These are phyloP conservation scores for Pythium phragmiticola DNA, from an alignment of 352 stramenopile species.

Conservation along the genomic window DNA sequence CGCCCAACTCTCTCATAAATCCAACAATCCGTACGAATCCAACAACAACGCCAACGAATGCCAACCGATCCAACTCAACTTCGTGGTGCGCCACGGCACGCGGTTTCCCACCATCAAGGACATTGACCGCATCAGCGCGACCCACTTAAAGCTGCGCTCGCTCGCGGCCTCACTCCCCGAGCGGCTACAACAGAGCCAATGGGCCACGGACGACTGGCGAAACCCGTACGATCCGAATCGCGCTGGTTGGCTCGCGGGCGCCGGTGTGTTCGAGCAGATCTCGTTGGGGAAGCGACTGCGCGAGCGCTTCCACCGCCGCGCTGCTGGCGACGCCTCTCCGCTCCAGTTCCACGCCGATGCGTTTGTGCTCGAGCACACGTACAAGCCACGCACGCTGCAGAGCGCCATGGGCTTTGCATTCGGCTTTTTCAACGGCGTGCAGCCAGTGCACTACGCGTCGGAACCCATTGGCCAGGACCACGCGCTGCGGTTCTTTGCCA, in stretches of 20 bases:
- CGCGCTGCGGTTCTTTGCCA: conserved; percentile 81
- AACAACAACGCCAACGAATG: conserved; percentile 26
- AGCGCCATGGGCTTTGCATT: conserved; percentile 75
- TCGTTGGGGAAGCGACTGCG: conserved; percentile 55
- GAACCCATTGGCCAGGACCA: conserved; percentile 53
- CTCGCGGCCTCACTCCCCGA: background rate
- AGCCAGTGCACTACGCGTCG: conserved; percentile 58
- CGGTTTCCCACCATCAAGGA: conserved; percentile 80
- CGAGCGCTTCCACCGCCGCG: conserved; percentile 35
- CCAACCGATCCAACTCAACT: conserved; percentile 67
- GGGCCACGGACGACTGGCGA: conserved; percentile 42
- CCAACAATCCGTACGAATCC: background rate
- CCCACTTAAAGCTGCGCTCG: conserved; percentile 38
- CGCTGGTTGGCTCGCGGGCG: conserved; percentile 51
- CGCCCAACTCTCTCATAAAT: background rate
- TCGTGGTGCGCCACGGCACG: conserved; percentile 74
- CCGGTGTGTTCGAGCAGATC: conserved; percentile 61
- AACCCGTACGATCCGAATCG: conserved; percentile 48
- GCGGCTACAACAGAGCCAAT: conserved; percentile 32
- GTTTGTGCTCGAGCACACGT: conserved; percentile 78
- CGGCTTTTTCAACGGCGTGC: conserved; percentile 63
- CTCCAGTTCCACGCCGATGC: conserved; percentile 32
- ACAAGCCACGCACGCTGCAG: conserved; percentile 76
- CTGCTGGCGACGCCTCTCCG: conserved; percentile 3
- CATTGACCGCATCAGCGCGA: conserved; percentile 52